These are phyloP conservation scores for Globisporangium parvum DNA, from an alignment of 352 stramenopile genomes.

Conservation along the genomic window DNA sequence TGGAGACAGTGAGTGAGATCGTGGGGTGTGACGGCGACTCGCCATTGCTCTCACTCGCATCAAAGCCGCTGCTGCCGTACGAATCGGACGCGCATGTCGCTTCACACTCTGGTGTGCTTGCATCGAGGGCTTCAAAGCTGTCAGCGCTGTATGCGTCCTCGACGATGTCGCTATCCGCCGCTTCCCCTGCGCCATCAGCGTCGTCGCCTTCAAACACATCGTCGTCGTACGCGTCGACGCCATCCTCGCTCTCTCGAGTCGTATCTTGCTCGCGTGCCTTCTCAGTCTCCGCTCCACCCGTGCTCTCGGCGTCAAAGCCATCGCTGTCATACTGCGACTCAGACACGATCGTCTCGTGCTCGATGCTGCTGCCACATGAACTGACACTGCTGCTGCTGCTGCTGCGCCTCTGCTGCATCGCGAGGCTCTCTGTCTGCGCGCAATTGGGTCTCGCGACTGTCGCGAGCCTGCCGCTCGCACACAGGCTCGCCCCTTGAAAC, in stretches of 20 bases:
- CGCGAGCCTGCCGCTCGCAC: too few species aligned
- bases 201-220: constrained; percentile 13
- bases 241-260: background rate
- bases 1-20: too few species aligned
- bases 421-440: too few species aligned
- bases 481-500: background rate
- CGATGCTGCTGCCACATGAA: too few species aligned
- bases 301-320: constrained; percentile 9
- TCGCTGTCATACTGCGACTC: constrained; percentile 7
- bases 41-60: too few species aligned
- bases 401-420: too few species aligned
- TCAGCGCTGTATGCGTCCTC: background rate
- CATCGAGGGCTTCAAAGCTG: background rate
- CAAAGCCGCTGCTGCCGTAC: too few species aligned
- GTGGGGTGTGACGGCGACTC: too few species aligned
- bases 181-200: too few species aligned
- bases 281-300: background rate
- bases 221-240: constrained; percentile 5
- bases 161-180: background rate
- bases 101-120: background rate
- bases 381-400: background rate
- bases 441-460: too few species aligned
- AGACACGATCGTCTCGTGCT: background rate
- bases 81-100: background rate
- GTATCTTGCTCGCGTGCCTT: too few species aligned